Evolutionary conservation across 176 grass and related monocot genomes (phyloP).

Genomic region (Phoenix roebelenii): DNA sequence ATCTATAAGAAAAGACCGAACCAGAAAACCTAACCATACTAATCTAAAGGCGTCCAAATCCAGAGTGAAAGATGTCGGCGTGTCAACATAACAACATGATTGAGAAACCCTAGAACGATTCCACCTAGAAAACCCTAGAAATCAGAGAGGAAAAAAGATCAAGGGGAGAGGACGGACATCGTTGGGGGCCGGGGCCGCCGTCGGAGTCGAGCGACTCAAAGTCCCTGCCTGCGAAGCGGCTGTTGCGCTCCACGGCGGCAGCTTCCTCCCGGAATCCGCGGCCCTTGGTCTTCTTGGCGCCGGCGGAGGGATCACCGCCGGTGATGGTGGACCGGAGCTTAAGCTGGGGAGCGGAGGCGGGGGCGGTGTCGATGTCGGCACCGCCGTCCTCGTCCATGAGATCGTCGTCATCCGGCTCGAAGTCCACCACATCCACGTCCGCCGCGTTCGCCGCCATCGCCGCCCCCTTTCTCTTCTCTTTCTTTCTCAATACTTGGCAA

Average conservation of each 20-base stretch:
- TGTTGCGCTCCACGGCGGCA: slow-evolving; percentile 29
- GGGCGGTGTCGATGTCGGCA: slow-evolving; percentile 28
- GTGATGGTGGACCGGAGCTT: slow-evolving; percentile 78
- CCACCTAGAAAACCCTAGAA: too few relatives aligned
- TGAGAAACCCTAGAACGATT: background rate
- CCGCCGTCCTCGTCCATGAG: slow-evolving; percentile 80
- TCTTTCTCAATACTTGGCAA: background rate
- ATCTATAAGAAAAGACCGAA: too few relatives aligned
- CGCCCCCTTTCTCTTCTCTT: background rate
- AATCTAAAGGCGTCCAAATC: too few relatives aligned
- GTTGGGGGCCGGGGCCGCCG: slow-evolving; percentile 61
- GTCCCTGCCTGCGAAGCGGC: slow-evolving; percentile 33
- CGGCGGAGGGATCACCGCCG: slow-evolving; percentile 29
- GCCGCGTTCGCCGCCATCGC: slow-evolving; percentile 37
- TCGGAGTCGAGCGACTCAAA: slow-evolving; percentile 49
- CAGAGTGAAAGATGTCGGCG: too few relatives aligned
- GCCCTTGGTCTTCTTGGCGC: slow-evolving; percentile 58
- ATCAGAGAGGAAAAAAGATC: too few relatives aligned
- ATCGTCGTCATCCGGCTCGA: slow-evolving; percentile 83
- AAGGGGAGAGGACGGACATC: slow-evolving; percentile 34
- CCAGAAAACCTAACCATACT: too few relatives aligned
- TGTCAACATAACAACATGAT: background rate
- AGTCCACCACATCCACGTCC: slow-evolving; percentile 74
- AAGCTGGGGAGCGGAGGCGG: slow-evolving; percentile 9
- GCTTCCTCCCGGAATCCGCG: slow-evolving; percentile 74